Conservation (phyloP, 768 basidiomycete species). For the Amanita inopinata region DNA sequence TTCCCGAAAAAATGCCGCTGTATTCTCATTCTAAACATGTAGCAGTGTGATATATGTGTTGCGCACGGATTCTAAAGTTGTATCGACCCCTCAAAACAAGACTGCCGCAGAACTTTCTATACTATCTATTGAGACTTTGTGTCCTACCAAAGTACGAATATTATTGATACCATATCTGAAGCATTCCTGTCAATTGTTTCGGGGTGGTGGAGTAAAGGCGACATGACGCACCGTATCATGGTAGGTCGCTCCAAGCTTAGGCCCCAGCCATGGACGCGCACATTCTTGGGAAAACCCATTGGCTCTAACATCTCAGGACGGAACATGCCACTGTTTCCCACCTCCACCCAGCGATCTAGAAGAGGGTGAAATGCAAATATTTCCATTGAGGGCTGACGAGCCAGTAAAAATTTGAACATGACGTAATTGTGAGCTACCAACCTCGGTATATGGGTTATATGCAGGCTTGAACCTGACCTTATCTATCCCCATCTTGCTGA, state of each 20-base stretch:
- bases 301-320: constrained; percentile 98
- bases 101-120: constrained; percentile 89
- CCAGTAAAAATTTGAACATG: constrained; percentile 3
- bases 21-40: constrained; percentile 63
- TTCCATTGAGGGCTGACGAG: constrained; percentile 78
- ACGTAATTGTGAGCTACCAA: constrained; percentile 16
- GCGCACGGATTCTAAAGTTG: not conserved
- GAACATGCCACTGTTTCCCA: constrained; percentile 99
- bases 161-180: constrained; percentile 92
- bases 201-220: not conserved
- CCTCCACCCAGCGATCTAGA: constrained; percentile 92
- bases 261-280: constrained; percentile 96
- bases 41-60: constrained; percentile 1
- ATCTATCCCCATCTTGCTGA: constrained; percentile 94
- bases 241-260: constrained; percentile 91
- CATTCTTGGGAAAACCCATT: constrained; percentile 96
- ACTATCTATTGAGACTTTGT: constrained; percentile 87
- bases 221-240: constrained; percentile 79
- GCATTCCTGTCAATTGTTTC: constrained; percentile 2
- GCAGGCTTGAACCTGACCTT: constrained; percentile 97
- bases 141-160: constrained; percentile 92
- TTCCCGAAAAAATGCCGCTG: constrained; percentile 70
- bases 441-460: constrained; percentile 97
- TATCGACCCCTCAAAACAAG: constrained; percentile 50
- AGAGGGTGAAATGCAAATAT: constrained; percentile 97